Evolutionary conservation across 371 early-diverging fungal genomes (phyloP).

Genomic region (Mortierella sp.): DNA sequence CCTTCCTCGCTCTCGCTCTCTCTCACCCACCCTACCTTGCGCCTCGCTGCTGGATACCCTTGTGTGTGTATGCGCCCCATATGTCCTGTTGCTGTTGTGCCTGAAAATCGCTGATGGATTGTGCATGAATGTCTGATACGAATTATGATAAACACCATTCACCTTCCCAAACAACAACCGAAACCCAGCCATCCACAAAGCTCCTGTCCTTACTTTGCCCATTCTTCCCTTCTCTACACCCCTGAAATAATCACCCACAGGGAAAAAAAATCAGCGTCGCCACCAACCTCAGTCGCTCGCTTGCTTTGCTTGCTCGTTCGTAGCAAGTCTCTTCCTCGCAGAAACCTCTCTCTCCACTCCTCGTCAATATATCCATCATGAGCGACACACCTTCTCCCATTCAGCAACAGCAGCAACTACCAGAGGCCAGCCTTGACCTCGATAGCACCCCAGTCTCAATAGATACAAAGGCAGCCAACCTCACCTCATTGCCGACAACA

Average conservation of each 20-base stretch:
- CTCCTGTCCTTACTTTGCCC: background rate
- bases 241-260: background rate
- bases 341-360: background rate
- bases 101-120: background rate
- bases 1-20: background rate
- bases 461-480: background rate
- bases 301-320: background rate
- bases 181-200: constrained; percentile 7
- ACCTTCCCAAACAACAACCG: background rate
- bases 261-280: background rate
- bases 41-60: too few relatives aligned
- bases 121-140: background rate
- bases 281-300: background rate
- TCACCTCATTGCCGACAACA: background rate
- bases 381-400: background rate
- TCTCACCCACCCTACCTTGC: background rate
- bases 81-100: too few relatives aligned
- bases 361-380: background rate
- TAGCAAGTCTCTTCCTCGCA: background rate
- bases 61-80: too few relatives aligned
- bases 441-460: background rate
- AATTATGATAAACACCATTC: background rate
- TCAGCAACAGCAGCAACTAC: background rate
- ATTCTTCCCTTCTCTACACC: background rate
- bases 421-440: constrained; percentile 1